Percentiles rank a stretch among this genome's conserved stretches.
phyloP scores from a whole-genome alignment of 345 rosid genomes.

The Hevea brasiliensis region DNA sequence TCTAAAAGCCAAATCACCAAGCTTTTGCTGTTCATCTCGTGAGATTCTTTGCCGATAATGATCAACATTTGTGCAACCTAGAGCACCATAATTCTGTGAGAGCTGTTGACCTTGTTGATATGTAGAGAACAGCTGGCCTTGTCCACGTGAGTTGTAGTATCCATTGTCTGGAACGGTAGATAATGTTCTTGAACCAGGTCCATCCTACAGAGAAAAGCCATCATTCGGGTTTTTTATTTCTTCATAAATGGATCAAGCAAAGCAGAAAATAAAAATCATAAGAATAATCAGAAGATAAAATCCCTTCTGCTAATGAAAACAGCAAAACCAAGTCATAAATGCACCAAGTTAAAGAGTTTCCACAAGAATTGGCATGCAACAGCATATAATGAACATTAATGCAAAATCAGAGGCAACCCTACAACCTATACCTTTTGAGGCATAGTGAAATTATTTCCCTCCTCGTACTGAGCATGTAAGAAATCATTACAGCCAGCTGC shows the following conservation, averaged over 20 bases:
- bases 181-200: constrained; percentile 24
- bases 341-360: background rate
- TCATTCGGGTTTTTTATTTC: constrained; percentile 26
- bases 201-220: constrained; percentile 28
- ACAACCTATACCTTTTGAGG: constrained; percentile 35
- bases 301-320: background rate
- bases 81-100: constrained; percentile 27
- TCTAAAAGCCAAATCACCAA: constrained; percentile 12
- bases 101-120: constrained; percentile 33
- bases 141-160: constrained; percentile 23
- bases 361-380: background rate
- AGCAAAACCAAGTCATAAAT: background rate
- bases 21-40: constrained; percentile 27
- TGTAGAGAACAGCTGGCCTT: constrained; percentile 26
- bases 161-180: constrained; percentile 18
- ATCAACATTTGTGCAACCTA: constrained; percentile 12
- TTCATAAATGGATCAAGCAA: background rate
- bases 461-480: constrained; percentile 17
- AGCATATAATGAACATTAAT: background rate
- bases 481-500: constrained; percentile 26
- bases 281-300: background rate
- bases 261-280: background rate
- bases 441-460: constrained; percentile 20
- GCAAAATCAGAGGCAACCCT: background rate
- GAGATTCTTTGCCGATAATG: constrained; percentile 22